A percentile compares a stretch with the other conserved stretches of the same genome.
Evolutionary conservation across 2,329 filamentous ascomycete species (phyloP).

Genomic region (Calonectria leucothoes): DNA sequence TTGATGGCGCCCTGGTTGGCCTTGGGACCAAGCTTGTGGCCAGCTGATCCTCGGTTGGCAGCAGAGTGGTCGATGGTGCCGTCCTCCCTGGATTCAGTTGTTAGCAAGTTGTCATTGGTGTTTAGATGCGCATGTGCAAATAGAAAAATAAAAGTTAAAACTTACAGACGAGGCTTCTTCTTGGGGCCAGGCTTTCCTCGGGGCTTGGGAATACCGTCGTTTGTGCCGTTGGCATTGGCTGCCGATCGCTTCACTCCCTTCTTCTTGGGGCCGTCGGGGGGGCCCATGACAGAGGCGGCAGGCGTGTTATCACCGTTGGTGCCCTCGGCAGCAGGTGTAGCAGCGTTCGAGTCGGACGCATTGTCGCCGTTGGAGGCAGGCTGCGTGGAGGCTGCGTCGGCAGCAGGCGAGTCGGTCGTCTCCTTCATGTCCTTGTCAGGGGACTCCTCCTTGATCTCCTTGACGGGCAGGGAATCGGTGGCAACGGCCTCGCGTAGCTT

Average conservation of each 20-base stretch:
- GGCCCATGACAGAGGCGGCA: slow-evolving; percentile 67
- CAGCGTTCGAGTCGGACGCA: slow-evolving; percentile 69
- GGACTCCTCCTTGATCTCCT: slow-evolving; percentile 58
- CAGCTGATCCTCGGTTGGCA: slow-evolving; percentile 60
- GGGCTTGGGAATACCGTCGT: slow-evolving; percentile 74
- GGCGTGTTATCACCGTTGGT: slow-evolving; percentile 64
- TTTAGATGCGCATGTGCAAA: neutral
- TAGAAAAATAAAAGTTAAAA: slow-evolving; percentile 41
- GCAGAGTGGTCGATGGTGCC: slow-evolving; percentile 69
- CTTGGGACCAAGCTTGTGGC: slow-evolving; percentile 92
- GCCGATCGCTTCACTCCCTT: slow-evolving; percentile 80
- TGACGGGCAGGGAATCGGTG: slow-evolving; percentile 49
- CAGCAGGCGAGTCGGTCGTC: slow-evolving; percentile 57
- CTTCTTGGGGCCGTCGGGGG: slow-evolving; percentile 76
- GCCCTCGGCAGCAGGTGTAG: slow-evolving; percentile 67
- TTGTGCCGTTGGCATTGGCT: slow-evolving; percentile 69
- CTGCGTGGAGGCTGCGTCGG: slow-evolving; percentile 51
- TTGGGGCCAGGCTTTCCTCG: slow-evolving; percentile 93
- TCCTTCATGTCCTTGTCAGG: slow-evolving; percentile 51
- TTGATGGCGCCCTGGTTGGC: slow-evolving; percentile 98
- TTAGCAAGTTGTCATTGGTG: slow-evolving; percentile 41
- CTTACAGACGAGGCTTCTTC: slow-evolving; percentile 95
- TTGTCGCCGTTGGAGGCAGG: slow-evolving; percentile 63
- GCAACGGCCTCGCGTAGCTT: slow-evolving; percentile 64
- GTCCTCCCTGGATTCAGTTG: slow-evolving; percentile 63